phyloP scores from a whole-genome alignment of 2,329 filamentous ascomycete species.

The Verticillium longisporum region DNA sequence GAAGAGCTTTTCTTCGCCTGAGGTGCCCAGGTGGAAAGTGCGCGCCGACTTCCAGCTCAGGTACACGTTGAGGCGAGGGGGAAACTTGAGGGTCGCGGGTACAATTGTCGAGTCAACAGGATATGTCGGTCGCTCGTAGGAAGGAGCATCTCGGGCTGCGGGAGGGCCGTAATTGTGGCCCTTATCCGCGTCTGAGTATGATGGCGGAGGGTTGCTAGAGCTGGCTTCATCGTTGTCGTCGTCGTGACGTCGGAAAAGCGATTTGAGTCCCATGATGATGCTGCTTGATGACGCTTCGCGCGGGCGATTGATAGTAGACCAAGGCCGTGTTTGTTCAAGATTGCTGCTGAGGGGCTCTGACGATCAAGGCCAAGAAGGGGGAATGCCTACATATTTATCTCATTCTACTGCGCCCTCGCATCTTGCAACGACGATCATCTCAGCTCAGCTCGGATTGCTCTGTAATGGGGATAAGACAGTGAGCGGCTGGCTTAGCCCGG shows the following conservation, averaged over 20 bases:
- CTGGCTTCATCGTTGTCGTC: neutral
- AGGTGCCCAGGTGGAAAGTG: constrained; percentile 3
- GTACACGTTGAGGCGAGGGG: constrained; percentile 6
- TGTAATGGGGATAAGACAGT: no score
- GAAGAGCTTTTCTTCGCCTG: constrained; percentile 1
- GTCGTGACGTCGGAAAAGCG: neutral
- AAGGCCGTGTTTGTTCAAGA: no score
- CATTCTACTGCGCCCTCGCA: no score
- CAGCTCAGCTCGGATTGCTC: no score
- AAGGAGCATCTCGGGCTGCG: neutral
- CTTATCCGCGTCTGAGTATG: neutral
- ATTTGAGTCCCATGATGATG: neutral
- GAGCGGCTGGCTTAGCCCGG: no score
- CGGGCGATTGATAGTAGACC: no score
- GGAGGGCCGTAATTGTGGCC: neutral
- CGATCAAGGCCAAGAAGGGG: no score
- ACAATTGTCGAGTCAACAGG: neutral
- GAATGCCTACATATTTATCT: no score
- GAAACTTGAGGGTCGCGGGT: constrained; percentile 2
- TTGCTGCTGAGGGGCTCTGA: no score
- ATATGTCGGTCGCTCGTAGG: neutral
- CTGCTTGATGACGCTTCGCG: no score
- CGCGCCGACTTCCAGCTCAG: constrained; percentile 6
- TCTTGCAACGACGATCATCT: no score
- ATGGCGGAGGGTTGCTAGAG: neutral